A percentile compares a stretch with the other conserved stretches of the same genome.
phyloP scores from a whole-genome alignment of 148 eudicot species.

The Camellia sinensis region DNA sequence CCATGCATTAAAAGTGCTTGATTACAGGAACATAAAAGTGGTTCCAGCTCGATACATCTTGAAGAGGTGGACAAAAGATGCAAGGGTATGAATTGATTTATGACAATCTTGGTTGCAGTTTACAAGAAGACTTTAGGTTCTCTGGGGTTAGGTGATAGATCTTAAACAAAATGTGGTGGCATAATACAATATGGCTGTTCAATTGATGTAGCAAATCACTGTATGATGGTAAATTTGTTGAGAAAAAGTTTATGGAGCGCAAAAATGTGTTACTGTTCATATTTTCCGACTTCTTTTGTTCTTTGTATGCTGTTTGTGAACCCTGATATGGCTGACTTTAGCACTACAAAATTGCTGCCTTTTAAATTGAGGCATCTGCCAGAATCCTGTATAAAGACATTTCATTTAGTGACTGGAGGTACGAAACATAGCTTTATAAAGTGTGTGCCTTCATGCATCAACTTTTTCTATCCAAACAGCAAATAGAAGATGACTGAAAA shows the following conservation, averaged over 20 bases:
- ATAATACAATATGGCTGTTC: background rate
- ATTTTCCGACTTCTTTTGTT: background rate
- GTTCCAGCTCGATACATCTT: conserved; percentile 25
- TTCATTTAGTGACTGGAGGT: too few species aligned
- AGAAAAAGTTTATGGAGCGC: conserved; percentile 9
- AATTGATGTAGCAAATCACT: background rate
- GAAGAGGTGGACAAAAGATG: conserved; percentile 37
- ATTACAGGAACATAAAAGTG: conserved; percentile 32
- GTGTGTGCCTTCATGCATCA: too few species aligned
- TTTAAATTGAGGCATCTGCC: too few species aligned
- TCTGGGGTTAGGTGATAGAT: background rate
- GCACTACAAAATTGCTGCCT: too few species aligned
- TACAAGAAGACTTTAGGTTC: background rate
- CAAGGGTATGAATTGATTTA: conserved; percentile 8
- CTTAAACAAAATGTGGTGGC: too few species aligned
- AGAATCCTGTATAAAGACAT: too few species aligned
- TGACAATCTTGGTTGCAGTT: background rate
- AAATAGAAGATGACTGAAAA: too few species aligned
- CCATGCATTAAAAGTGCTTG: conserved; percentile 37
- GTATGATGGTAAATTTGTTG: background rate
- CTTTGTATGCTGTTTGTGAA: background rate
- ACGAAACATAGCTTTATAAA: too few species aligned
- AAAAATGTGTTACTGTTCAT: background rate
- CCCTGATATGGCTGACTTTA: conserved; percentile 5
- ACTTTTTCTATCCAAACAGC: too few species aligned